Evolutionary conservation across 116 monocot genomes (phyloP).

Genomic region (Cymodocea nodosa): DNA sequence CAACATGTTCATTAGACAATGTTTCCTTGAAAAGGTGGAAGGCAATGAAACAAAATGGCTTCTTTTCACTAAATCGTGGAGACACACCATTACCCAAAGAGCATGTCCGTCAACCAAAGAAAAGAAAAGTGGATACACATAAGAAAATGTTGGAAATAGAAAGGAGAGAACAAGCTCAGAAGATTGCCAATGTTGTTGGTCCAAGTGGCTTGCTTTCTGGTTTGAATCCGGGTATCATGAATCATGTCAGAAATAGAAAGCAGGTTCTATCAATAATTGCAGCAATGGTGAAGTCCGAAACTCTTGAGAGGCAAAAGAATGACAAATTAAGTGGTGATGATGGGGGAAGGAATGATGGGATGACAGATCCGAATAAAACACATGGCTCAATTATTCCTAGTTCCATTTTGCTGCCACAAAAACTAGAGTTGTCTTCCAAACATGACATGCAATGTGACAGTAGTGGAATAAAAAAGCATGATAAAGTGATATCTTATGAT

Average conservation of each 20-base stretch:
- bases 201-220: slow-evolving; percentile 78
- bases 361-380: not conserved
- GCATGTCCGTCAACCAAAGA: slow-evolving; percentile 22
- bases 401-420: not conserved
- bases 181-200: slow-evolving; percentile 32
- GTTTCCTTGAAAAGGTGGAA: slow-evolving; percentile 60
- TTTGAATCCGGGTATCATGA: slow-evolving; percentile 91
- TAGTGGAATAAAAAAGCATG: not conserved
- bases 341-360: slow-evolving; percentile 8
- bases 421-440: slow-evolving; percentile 7
- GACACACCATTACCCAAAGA: slow-evolving; percentile 33
- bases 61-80: slow-evolving; percentile 45
- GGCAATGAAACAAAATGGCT: slow-evolving; percentile 77
- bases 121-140: slow-evolving; percentile 33
- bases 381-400: slow-evolving; percentile 8
- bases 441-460: not conserved
- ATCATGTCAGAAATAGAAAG: slow-evolving; percentile 86
- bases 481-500: slow-evolving; percentile 1
- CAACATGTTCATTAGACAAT: slow-evolving; percentile 38
- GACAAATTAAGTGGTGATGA: slow-evolving; percentile 8
- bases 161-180: slow-evolving; percentile 32
- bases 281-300: slow-evolving; percentile 63
- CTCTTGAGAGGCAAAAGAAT: slow-evolving; percentile 13
- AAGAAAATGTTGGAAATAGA: slow-evolving; percentile 26
- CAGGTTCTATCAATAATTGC: slow-evolving; percentile 83